phyloP scores from a whole-genome alignment of 306 rosid species.

The Hippophae gyantsensis region DNA sequence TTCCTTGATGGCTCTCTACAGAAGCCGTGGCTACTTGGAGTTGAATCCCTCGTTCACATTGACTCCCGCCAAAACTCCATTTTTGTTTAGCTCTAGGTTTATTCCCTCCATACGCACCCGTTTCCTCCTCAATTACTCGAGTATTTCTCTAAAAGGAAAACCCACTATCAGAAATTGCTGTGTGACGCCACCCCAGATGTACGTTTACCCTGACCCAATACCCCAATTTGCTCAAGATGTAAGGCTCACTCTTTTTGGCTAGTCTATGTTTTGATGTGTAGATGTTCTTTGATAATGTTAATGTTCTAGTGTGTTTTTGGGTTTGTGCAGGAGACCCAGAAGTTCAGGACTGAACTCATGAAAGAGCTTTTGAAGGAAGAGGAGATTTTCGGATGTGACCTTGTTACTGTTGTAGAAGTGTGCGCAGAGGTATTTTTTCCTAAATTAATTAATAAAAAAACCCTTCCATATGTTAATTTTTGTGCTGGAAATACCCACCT shows the following conservation, averaged over 20 bases:
- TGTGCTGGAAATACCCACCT: no score
- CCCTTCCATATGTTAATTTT: not conserved
- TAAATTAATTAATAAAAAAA: not conserved
- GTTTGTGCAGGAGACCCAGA: conserved; percentile 43
- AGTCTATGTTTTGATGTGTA: not conserved
- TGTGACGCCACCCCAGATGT: conserved; percentile 19
- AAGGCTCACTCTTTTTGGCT: not conserved
- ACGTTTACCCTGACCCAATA: conserved; percentile 49
- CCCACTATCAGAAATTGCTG: not conserved
- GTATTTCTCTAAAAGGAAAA: not conserved
- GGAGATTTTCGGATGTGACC: conserved; percentile 49
- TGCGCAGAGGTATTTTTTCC: conserved; percentile 40
- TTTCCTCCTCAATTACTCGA: not conserved
- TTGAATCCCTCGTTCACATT: not conserved
- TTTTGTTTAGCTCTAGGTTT: conserved; percentile 1
- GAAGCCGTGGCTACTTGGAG: no score
- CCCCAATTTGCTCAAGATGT: conserved; percentile 47
- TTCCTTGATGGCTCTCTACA: no score
- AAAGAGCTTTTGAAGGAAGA: conserved; percentile 39
- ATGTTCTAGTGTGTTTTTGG: not conserved
- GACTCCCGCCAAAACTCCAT: conserved; percentile 20
- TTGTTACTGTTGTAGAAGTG: conserved; percentile 38
- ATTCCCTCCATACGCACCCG: not conserved
- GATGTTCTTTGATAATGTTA: not conserved
- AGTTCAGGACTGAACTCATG: conserved; percentile 41